Base-by-base conservation (phyloP, 192 early-diverging fungal genomes). In the Fimicolochytrium jonesii region DNA sequence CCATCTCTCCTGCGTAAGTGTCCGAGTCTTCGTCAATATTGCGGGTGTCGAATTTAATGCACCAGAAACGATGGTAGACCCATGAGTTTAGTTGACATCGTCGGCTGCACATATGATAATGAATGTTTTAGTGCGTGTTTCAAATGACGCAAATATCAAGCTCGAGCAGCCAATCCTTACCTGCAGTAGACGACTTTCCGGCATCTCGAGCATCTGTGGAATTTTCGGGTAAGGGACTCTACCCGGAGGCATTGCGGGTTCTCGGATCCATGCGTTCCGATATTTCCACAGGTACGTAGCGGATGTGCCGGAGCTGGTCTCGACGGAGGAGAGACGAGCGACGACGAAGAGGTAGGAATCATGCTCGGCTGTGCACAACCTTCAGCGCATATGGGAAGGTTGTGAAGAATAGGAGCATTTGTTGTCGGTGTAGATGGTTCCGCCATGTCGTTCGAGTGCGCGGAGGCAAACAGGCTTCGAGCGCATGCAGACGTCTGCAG, bases 131-230 rank as follows among this genome's bases (percentile, higher is more conserved):
- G n/a, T n/a, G n/a, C n/a, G n/a, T n/a, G n/a, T n/a, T n/a, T n/a
- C n/a, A n/a, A n/a, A n/a, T n/a, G n/a, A n/a, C 22, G 43, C 31
- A 37, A 61, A 61, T 18, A 63, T 6, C 0, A 60, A 15, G 1
- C 13, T 1, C 1, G 2, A 61, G 15, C 7, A 36, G n/a, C n/a
- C n/a, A n/a, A n/a, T 30, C 18, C 48, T 50, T 54, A 72, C 67
- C 86, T 86, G 68, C 92, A 94, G 67, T 94, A 94, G 44, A 88
- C 90, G 49, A 90, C 90, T 53, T 89, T 88, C 55, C 90, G 81
- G 71, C 92, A 94, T 47, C 88, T 70, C 28, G 87, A 88, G 69
- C 92, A 94, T 75, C 91, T 93, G 34, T 86, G 82, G 77, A 92
- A 91, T 74, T 92, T 83, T 56, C 87, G 46, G 22, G 9, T 22